These are phyloP conservation scores for Escallonia herrerae DNA, from an alignment of 129 eudicot genomes.

Conservation along the genomic window DNA sequence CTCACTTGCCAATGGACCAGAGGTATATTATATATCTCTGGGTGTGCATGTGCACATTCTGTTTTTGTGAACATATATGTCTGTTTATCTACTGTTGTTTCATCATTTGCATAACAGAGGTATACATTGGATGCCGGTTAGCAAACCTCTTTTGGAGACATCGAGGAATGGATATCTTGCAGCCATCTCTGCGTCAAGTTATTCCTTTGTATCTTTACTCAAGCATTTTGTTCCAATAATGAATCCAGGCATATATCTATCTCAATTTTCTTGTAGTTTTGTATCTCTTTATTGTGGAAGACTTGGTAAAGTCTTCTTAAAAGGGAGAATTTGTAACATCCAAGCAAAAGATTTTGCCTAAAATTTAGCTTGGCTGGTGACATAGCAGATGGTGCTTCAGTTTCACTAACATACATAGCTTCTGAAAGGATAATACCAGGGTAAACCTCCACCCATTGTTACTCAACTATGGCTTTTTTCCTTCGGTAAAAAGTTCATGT, in stretches of 20 bases:
- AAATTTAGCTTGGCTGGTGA: background rate
- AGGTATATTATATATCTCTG: conserved; percentile 31
- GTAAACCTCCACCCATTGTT: conserved; percentile 25
- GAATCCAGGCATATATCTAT: conserved; percentile 59
- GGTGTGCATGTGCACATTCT: too few species aligned
- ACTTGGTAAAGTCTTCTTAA: background rate
- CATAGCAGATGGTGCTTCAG: conserved; percentile 72
- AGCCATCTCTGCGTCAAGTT: conserved; percentile 91
- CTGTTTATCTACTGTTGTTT: background rate
- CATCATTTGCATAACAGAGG: background rate
- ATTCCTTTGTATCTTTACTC: conserved; percentile 78
- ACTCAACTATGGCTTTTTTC: background rate
- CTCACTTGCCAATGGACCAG: conserved; percentile 94
- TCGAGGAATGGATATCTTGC: conserved; percentile 92
- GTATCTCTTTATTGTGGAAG: background rate
- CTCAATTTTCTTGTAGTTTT: background rate
- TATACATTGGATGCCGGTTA: conserved; percentile 40
- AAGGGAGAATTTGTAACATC: background rate
- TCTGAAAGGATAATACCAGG: conserved; percentile 91
- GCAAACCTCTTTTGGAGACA: conserved; percentile 81
- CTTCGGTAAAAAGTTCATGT: too few species aligned
- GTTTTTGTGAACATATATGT: background rate
- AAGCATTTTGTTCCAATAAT: conserved; percentile 87
- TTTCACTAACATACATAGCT: conserved; percentile 89
- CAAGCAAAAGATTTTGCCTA: background rate